Evolutionary conservation across 331 rosid species (phyloP).

Genomic region (Saraca asoca): DNA sequence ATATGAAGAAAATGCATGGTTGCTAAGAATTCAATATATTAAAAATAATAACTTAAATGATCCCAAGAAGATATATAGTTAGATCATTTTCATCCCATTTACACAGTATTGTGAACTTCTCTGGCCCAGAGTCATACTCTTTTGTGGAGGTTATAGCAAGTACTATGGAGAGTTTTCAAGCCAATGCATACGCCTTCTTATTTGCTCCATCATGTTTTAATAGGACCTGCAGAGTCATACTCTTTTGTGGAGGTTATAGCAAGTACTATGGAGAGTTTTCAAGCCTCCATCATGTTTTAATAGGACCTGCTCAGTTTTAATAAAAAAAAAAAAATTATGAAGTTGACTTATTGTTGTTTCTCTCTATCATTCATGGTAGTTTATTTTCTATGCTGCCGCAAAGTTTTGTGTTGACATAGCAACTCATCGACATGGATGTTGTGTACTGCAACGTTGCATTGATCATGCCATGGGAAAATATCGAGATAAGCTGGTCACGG

Average conservation of each 20-base stretch:
- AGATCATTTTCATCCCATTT: too few species aligned
- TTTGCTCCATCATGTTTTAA: background rate
- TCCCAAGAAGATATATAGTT: too few species aligned
- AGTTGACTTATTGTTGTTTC: conserved; percentile 17
- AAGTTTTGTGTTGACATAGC: conserved; percentile 59
- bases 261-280: background rate
- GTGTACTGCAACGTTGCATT: conserved; percentile 74
- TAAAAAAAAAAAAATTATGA: background rate
- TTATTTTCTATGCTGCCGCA: conserved; percentile 64
- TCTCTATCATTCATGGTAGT: conserved; percentile 47
- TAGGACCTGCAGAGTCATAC: background rate
- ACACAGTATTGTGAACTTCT: background rate
- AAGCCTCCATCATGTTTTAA: background rate
- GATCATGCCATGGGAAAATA: conserved; percentile 47
- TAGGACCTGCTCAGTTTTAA: background rate
- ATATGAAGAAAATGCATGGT: background rate
- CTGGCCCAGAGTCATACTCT: background rate
- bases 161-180: background rate
- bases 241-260: too few species aligned
- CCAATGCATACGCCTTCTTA: background rate
- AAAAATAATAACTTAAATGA: too few species aligned
- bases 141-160: too few species aligned
- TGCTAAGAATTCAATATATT: background rate
- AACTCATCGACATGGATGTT: conserved; percentile 82
- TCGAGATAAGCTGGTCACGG: conserved; percentile 51